A percentile compares a stretch with the other conserved stretches of the same genome.
Conservation (phyloP, 108 stramenopile species). For the Fistulifera pelliculosa region DNA sequence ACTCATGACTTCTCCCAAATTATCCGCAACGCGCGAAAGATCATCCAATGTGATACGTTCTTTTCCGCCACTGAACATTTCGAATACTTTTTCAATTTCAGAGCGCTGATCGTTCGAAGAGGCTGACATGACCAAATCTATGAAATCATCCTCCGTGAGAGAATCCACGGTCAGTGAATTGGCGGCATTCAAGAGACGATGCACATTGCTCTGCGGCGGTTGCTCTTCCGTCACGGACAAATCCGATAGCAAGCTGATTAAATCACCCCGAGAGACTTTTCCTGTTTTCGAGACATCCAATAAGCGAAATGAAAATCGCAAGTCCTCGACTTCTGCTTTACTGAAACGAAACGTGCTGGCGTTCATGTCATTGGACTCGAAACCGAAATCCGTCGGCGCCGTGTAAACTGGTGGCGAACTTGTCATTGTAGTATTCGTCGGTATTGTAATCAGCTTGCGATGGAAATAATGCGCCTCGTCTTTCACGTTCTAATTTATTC, state of each 20-base stretch:
- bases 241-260: conserved; percentile 3
- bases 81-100: conserved; percentile 86
- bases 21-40: conserved; percentile 89
- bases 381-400: too few species aligned
- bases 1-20: conserved; percentile 94
- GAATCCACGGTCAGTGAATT: not conserved
- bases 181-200: conserved; percentile 11
- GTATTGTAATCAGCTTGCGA: too few species aligned
- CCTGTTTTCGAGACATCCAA: conserved; percentile 16
- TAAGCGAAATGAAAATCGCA: conserved; percentile 24
- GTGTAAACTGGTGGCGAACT: too few species aligned
- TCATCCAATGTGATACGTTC: conserved; percentile 92
- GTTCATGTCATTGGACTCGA: too few species aligned
- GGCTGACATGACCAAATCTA: conserved; percentile 88
- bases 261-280: conserved; percentile 7
- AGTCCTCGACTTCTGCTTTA: conserved; percentile 21
- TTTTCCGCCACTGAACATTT: conserved; percentile 92
- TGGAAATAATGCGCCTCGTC: too few species aligned
- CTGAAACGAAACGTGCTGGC: conserved; percentile 7
- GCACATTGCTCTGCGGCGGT: conserved; percentile 6
- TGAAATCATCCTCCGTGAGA: conserved; percentile 67
- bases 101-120: conserved; percentile 25
- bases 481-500: too few species aligned
- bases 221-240: too few species aligned
- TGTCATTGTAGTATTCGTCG: too few species aligned